phyloP scores from a whole-genome alignment of 2,329 filamentous ascomycete species.

The Cordyceps farinosa region DNA sequence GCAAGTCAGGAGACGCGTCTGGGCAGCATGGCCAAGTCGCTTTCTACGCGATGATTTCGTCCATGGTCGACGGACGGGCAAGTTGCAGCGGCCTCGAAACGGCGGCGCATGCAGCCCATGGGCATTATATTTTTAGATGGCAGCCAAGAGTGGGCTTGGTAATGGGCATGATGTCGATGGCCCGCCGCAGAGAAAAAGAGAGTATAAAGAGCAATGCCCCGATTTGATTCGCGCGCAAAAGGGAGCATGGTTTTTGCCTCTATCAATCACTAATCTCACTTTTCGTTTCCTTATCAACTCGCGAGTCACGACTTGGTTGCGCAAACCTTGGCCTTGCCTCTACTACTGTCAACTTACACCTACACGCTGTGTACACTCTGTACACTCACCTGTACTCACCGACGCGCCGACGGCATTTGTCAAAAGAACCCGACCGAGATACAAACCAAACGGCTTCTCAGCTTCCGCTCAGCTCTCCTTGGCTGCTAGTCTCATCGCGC shows the following conservation, averaged over 20 bases:
- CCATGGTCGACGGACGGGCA: neutral
- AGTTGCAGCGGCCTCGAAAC: neutral
- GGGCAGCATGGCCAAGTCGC: neutral
- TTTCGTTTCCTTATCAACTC: neutral
- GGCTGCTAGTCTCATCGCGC: constrained; percentile 4
- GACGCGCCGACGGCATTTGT: neutral
- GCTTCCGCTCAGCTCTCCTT: neutral
- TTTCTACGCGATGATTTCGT: neutral
- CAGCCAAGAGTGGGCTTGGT: neutral
- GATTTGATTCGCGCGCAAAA: constrained; percentile 16
- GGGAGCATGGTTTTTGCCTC: neutral
- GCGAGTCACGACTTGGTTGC: neutral
- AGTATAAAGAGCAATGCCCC: constrained; percentile 18
- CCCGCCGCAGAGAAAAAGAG: neutral
- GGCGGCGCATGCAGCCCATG: constrained; percentile 3
- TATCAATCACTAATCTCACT: neutral
- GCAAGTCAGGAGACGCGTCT: constrained; percentile 16
- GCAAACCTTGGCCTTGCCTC: constrained; percentile 1
- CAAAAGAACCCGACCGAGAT: neutral
- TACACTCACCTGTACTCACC: constrained; percentile 1
- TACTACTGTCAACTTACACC: neutral
- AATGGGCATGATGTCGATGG: neutral
- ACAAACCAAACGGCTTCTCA: neutral
- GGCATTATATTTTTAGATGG: constrained; percentile 17
- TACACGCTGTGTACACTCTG: neutral